Evolutionary conservation across 2,329 filamentous ascomycete genomes (phyloP), one percentile per base, ranked within the genome.

Genomic region (Talaromyces sp.): DNA sequence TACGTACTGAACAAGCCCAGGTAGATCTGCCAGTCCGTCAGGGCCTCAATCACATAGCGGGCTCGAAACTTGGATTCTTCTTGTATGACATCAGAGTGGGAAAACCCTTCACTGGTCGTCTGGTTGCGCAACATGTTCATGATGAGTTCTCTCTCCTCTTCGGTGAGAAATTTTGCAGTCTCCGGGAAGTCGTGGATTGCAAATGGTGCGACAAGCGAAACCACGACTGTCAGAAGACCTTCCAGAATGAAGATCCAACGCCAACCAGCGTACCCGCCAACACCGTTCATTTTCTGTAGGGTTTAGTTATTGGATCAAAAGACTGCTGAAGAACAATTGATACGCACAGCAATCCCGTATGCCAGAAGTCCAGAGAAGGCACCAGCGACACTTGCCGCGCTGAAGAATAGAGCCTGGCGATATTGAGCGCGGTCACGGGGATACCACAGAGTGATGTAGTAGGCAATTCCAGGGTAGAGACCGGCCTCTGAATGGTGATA

Each of bases 281-380:
- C 73, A 1, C 82, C 82, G 56, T 81, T 77, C 79, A 84, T 82
- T 70, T 80, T 78, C 69, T 76, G 58, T 5, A 23, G 2, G 39
- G 33, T 14, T 55, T 12, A 28, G 12, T 28, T 39, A 3, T 6
- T 21, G 35, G 23, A 35, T 5, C 11, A 11, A 28, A 12, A 16
- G 23, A 18, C 14, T 35, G 5, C 23, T 44, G 11, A 23, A 11
- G 37, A n/a, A 33, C n/a, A 23, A 14, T 52, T 77, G 67, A 82
- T 79, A 16, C 86, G 84, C 40, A 83, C 83, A 8, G 85, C 86
- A 70, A 90, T 88, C 2, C 82, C 85, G 62, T 86, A 88, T 1
- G 86, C 86, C 6, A 88, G 77, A 5, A 85, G 86, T 1, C 87
- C 87, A 0, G 91, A 90, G 71, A 96, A 93, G 2, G 87, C 88